Percentiles rank a stretch among this genome's conserved stretches.
Conservation (phyloP, 1,139 yeast species). For the Saccharomycopsis phalli region DNA sequence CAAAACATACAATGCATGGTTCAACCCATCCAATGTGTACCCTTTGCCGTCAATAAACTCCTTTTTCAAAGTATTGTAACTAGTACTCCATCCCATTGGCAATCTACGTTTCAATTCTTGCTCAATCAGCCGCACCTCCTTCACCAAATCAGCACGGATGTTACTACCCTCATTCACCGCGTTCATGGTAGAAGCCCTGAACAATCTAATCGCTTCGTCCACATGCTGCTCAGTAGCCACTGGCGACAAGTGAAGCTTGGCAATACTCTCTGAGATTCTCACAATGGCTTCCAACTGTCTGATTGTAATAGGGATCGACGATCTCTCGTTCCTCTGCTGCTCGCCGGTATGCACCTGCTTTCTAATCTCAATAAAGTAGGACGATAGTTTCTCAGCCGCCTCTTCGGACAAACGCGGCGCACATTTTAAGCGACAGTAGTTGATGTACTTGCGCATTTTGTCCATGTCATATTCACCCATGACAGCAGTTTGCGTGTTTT, state of each 20-base stretch:
- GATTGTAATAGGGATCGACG: slow-evolving; percentile 93
- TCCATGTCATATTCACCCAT: slow-evolving; percentile 89
- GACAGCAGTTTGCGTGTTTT: slow-evolving; percentile 36
- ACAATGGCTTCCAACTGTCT: slow-evolving; percentile 97
- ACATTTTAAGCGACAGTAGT: slow-evolving; percentile 80
- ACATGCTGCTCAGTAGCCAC: slow-evolving; percentile 86
- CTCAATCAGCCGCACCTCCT: slow-evolving; percentile 73
- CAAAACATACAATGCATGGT: slow-evolving; percentile 70
- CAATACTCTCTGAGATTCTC: slow-evolving; percentile 91
- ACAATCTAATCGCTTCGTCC: slow-evolving; percentile 88
- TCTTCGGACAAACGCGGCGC: slow-evolving; percentile 89
- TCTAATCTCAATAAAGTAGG: slow-evolving; percentile 89
- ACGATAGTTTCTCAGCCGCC: slow-evolving; percentile 86
- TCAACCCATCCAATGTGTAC: slow-evolving; percentile 65
- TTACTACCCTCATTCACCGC: slow-evolving; percentile 84
- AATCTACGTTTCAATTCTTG: slow-evolving; percentile 79
- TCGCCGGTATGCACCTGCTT: slow-evolving; percentile 78
- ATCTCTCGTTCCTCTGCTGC: slow-evolving; percentile 73
- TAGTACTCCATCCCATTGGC: slow-evolving; percentile 96
- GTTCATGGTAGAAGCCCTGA: slow-evolving; percentile 96
- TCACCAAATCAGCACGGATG: slow-evolving; percentile 42
- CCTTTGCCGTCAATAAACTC: slow-evolving; percentile 74
- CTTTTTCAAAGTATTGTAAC: slow-evolving; percentile 71
- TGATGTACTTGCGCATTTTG: slow-evolving; percentile 85
- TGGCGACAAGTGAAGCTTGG: slow-evolving; percentile 76